Evolutionary conservation across 2,329 filamentous ascomycete genomes (phyloP).

Genomic region (Helminthosporium solani): DNA sequence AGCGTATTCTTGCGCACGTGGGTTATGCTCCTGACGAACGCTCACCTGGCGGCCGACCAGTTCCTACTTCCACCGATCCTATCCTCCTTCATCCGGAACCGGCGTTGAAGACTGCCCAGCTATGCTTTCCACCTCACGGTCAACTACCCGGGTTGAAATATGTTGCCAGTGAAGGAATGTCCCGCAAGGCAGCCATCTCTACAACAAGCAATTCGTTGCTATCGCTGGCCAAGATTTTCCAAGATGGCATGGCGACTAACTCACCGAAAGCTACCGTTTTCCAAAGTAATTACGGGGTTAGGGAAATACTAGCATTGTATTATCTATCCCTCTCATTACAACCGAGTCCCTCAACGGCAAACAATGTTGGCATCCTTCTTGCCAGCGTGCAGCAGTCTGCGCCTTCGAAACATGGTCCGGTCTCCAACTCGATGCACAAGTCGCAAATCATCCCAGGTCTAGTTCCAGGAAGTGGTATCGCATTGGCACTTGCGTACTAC

Average conservation of each 20-base stretch:
- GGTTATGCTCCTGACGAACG: slow-evolving; percentile 39
- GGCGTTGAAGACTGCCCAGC: slow-evolving; percentile 76
- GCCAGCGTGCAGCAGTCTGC: slow-evolving; percentile 81
- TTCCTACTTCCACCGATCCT: slow-evolving; percentile 54
- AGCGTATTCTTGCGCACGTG: slow-evolving; percentile 71
- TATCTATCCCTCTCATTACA: slow-evolving; percentile 93
- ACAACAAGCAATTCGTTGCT: slow-evolving; percentile 95
- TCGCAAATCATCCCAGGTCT: slow-evolving; percentile 73
- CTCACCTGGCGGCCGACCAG: slow-evolving; percentile 33
- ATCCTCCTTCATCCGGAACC: slow-evolving; percentile 80
- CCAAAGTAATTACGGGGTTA: slow-evolving; percentile 71
- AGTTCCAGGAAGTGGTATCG: slow-evolving; percentile 79
- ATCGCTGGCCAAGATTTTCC: slow-evolving; percentile 95
- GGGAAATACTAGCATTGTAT: slow-evolving; percentile 91
- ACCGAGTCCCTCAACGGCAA: slow-evolving; percentile 94
- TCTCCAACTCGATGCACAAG: slow-evolving; percentile 39
- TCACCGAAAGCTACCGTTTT: slow-evolving; percentile 55
- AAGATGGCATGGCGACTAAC: slow-evolving; percentile 86
- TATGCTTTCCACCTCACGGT: slow-evolving; percentile 76
- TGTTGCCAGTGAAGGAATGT: slow-evolving; percentile 65
- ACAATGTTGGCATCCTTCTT: slow-evolving; percentile 96
- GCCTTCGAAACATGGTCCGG: slow-evolving; percentile 46
- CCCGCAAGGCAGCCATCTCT: slow-evolving; percentile 77
- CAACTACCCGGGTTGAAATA: slow-evolving; percentile 77
- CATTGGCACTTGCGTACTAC: slow-evolving; percentile 88